Evolutionary conservation across 2,329 filamentous ascomycete species (phyloP).

Genomic region (Pseudocercospora fuligena): DNA sequence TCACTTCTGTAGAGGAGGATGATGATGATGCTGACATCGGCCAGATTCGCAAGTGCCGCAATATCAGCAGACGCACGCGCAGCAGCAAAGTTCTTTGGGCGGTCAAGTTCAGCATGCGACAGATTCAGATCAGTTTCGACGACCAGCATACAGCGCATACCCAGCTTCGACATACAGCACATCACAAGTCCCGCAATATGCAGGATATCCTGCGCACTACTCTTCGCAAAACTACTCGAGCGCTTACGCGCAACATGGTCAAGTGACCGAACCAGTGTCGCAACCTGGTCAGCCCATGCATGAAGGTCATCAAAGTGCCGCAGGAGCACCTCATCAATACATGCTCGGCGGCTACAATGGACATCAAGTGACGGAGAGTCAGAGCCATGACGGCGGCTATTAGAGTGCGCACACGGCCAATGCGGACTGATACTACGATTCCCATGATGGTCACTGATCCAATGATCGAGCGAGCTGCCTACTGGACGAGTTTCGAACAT

Average conservation of each 20-base stretch:
- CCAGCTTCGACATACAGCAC: conserved; percentile 32
- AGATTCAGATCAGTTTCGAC: conserved; percentile 23
- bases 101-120: conserved; percentile 16
- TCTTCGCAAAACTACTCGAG: conserved; percentile 25
- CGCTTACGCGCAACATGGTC: conserved; percentile 22
- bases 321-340: conserved; percentile 19
- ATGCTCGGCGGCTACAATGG: conserved; percentile 3
- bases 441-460: too few species aligned
- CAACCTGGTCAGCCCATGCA: conserved; percentile 17
- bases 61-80: conserved; percentile 25
- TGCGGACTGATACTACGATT: neutral
- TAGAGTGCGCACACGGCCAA: neutral
- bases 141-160: conserved; percentile 26
- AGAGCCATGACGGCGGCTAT: neutral
- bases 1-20: conserved; percentile 5
- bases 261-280: conserved; percentile 21
- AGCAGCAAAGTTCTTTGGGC: conserved; percentile 18
- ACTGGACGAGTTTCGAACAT: too few species aligned
- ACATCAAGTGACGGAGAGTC: neutral
- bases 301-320: conserved; percentile 11
- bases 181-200: conserved; percentile 35
- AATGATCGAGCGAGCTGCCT: too few species aligned
- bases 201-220: conserved; percentile 28
- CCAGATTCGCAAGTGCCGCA: conserved; percentile 31
- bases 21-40: neutral